These are phyloP conservation scores for Lactarius akahatsu DNA, from an alignment of 768 basidiomycete genomes.

Conservation along the genomic window DNA sequence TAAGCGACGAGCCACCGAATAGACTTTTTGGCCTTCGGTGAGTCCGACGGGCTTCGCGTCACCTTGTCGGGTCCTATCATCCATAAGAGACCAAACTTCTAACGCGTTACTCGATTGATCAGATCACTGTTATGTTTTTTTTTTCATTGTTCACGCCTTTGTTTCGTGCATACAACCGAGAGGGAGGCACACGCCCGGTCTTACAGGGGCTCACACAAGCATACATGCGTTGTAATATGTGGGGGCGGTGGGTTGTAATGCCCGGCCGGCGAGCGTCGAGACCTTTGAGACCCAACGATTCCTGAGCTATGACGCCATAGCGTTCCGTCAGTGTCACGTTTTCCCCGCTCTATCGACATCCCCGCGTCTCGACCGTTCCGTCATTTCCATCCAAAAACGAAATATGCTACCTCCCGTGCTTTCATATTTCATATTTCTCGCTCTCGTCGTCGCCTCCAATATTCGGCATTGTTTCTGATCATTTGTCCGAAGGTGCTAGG, in stretches of 20 bases:
- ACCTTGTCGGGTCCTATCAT: constrained; percentile 3
- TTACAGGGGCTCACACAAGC: constrained; percentile 5
- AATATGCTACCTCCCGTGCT: constrained; percentile 2
- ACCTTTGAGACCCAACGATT: neutral
- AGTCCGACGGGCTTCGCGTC: constrained; percentile 1
- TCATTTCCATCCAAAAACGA: constrained; percentile 3
- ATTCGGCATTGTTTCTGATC: neutral
- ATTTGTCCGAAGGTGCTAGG: neutral
- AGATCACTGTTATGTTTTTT: neutral
- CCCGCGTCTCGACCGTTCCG: constrained; percentile 24
- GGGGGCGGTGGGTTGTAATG: neutral
- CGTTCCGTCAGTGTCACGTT: constrained; percentile 8
- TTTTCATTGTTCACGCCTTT: neutral
- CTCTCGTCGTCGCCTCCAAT: neutral
- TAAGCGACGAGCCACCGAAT: constrained; percentile 25
- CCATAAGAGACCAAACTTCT: constrained; percentile 18
- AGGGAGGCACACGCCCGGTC: neutral
- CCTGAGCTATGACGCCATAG: constrained; percentile 21
- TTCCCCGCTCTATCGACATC: constrained; percentile 26
- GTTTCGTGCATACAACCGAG: neutral
- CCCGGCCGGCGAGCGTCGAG: neutral
- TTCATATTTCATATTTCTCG: neutral
- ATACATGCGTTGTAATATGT: neutral
- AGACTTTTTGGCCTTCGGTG: constrained; percentile 24
- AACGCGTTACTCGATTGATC: constrained; percentile 20